phyloP scores from a whole-genome alignment of 257 asterid species.

The Schizonepeta tenuifolia region DNA sequence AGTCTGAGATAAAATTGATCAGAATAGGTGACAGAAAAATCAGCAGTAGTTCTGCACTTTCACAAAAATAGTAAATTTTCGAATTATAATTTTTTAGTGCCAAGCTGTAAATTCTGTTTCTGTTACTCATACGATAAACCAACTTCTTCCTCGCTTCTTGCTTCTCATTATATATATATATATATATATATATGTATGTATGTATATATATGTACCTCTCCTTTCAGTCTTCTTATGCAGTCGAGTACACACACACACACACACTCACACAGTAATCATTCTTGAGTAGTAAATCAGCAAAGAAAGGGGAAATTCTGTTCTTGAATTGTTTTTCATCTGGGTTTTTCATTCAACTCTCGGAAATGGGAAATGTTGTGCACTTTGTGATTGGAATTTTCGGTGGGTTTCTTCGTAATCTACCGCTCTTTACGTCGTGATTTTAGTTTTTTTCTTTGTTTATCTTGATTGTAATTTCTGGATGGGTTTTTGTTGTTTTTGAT shows the following conservation, averaged over 20 bases:
- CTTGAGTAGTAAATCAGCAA: background rate
- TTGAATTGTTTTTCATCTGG: conserved; percentile 20
- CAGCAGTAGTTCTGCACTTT: conserved; percentile 22
- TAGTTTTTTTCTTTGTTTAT: background rate
- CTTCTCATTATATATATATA: conserved; percentile 16
- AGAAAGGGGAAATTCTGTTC: background rate
- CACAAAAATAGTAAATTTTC: background rate
- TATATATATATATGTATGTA: background rate
- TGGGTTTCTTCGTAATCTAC: conserved; percentile 27
- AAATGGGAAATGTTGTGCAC: conserved; percentile 51
- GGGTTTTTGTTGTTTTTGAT: conserved; percentile 10
- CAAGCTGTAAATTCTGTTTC: conserved; percentile 30
- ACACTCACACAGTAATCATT: background rate
- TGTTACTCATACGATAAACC: background rate
- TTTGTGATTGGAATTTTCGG: conserved; percentile 72
- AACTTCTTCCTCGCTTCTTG: conserved; percentile 24
- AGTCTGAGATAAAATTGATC: background rate
- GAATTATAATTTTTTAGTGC: background rate
- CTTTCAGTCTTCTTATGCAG: background rate
- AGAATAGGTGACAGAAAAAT: conserved; percentile 10
- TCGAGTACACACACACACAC: background rate
- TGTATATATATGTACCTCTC: background rate
- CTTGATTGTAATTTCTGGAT: conserved; percentile 5
- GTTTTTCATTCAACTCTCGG: conserved; percentile 22
- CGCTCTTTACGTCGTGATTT: background rate